Percentiles rank a stretch among this genome's conserved stretches.
Conservation (phyloP, 257 asterid species). For the Petunia axillaris region DNA sequence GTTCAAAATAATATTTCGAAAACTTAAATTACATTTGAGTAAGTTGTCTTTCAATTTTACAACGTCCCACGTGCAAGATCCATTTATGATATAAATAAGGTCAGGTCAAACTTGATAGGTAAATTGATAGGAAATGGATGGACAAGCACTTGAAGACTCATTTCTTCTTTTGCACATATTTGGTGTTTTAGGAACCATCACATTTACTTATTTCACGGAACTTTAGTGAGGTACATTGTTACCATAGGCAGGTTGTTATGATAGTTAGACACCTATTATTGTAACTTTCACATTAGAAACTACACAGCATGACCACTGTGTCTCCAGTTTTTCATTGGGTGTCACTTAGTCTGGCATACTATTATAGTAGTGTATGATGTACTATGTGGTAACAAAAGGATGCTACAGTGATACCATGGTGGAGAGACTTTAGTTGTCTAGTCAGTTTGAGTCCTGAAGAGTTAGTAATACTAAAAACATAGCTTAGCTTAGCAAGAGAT, state of each 20-base stretch:
- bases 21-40: neutral
- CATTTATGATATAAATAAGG: neutral
- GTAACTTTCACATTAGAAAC: neutral
- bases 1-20: neutral
- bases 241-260: neutral
- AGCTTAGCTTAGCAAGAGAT: neutral
- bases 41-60: neutral
- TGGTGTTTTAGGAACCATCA: neutral
- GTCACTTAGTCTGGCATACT: neutral
- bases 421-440: neutral
- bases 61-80: neutral
- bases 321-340: neutral
- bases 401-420: neutral
- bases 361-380: neutral
- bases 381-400: neutral
- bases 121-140: constrained; percentile 9
- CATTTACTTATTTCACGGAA: neutral
- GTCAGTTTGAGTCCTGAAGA: constrained; percentile 3
- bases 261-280: constrained; percentile 15
- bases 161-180: neutral
- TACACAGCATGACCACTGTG: neutral
- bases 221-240: neutral
- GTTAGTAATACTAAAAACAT: neutral
- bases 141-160: constrained; percentile 3
- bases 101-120: neutral